Base-by-base conservation (phyloP, 2,329 filamentous ascomycete species). In the Hypoxylon sp. region DNA sequence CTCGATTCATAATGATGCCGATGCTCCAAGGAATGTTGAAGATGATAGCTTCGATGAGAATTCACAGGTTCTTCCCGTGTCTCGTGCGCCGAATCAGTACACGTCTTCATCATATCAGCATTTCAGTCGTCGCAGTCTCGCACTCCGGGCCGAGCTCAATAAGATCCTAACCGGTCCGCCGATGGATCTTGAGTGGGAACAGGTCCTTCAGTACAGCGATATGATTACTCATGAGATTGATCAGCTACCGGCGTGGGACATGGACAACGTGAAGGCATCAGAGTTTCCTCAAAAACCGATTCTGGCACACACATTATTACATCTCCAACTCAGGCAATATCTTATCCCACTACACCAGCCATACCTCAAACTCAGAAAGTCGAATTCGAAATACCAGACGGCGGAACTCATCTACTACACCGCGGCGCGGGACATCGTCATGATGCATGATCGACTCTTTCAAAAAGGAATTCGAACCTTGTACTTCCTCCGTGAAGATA, bases 401-500 rank as follows among this genome's bases (percentile, higher is more conserved):
- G 83, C 82, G 1, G 82, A 85, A 59, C 81, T 83, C 50, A 78
- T 84, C 36, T 85, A 84, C 72, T 84, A 84, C 68, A 84, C 82
- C 46, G 80, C 81, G 0, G 81, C 82, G 1, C 75, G 82, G 23
- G 82, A 85, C 57, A 81, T 85, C 60, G 80, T 85, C 1, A 71
- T 84, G n/a, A 73, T 85, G 55, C 80, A 84, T 63, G 80, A 84
- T 64, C 81, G 80, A 60, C 75, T 85, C 21, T 79, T 79, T 50
- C 78, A 84, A 55, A 81, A 81, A 61, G 80, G 81, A 17, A 75
- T 84, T 43, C 77, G 81, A 26, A 78, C 79, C 8, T 72, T 85
- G 46, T 83, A 83, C 67, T 84, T 84, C 60, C 66, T 85, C 29
- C 76, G 82, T 35, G 82, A 84, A 63, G 82, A 85, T 58, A 78